A percentile compares a stretch with the other conserved stretches of the same genome.
phyloP scores from a whole-genome alignment of 192 early-diverging fungal genomes.

The Dimargaris verticillata region DNA sequence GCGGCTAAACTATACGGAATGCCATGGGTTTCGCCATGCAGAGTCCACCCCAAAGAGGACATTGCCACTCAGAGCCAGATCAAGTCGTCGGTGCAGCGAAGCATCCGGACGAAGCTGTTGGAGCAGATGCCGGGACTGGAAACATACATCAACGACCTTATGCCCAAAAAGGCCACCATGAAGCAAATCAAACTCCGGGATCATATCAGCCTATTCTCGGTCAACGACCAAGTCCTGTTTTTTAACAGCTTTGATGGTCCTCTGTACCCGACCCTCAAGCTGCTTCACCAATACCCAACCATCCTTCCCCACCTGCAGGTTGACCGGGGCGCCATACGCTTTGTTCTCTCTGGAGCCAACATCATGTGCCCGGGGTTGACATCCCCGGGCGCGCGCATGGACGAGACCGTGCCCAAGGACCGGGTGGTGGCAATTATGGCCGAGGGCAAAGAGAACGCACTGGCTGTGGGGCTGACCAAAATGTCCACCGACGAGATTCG shows the following conservation, averaged over 20 bases:
- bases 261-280: slow-evolving; percentile 63
- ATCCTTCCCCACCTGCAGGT: slow-evolving; percentile 83
- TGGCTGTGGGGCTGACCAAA: slow-evolving; percentile 74
- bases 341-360: slow-evolving; percentile 87
- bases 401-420: slow-evolving; percentile 44
- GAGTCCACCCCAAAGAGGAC: slow-evolving; percentile 60
- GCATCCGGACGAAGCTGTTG: slow-evolving; percentile 63
- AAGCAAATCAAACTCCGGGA: slow-evolving; percentile 80
- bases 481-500: slow-evolving; percentile 85
- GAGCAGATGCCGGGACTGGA: slow-evolving; percentile 82
- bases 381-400: slow-evolving; percentile 74
- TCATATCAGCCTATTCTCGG: slow-evolving; percentile 65
- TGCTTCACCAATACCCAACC: slow-evolving; percentile 88
- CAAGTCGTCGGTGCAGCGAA: slow-evolving; percentile 82
- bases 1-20: not conserved
- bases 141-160: slow-evolving; percentile 72
- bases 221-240: slow-evolving; percentile 73
- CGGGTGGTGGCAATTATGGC: slow-evolving; percentile 76
- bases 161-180: slow-evolving; percentile 90
- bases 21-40: slow-evolving; percentile 14
- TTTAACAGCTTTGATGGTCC: slow-evolving; percentile 94
- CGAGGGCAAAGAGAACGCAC: slow-evolving; percentile 90
- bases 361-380: slow-evolving; percentile 99
- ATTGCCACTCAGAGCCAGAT: slow-evolving; percentile 67
- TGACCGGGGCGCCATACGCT: slow-evolving; percentile 95